phyloP scores from a whole-genome alignment of 2,329 filamentous ascomycete species.

The Apiospora kogelbergensis region DNA sequence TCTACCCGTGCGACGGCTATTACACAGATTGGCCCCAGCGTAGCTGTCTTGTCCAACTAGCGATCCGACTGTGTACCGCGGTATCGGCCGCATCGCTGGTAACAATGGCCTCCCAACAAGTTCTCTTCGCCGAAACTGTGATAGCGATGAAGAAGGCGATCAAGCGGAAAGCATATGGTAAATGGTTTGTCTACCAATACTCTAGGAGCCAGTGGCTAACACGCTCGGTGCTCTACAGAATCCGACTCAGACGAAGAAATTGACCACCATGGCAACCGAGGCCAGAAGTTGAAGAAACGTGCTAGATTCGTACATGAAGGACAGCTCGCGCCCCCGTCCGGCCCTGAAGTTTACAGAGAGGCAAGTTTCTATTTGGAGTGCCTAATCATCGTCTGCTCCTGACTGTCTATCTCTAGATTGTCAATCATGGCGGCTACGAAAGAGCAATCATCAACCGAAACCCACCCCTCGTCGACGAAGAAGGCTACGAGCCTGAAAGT shows the following conservation, averaged over 20 bases:
- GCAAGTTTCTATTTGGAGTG: conserved; percentile 41
- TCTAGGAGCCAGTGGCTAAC: conserved; percentile 10
- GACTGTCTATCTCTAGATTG: conserved; percentile 46
- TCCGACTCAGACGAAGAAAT: conserved; percentile 77
- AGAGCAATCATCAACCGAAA: conserved; percentile 75
- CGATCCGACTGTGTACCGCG: conserved; percentile 1
- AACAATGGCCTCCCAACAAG: conserved; percentile 57
- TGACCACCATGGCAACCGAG: conserved; percentile 69
- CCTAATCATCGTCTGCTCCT: conserved; percentile 11
- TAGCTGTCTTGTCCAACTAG: conserved; percentile 1
- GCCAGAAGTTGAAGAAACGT: conserved; percentile 76
- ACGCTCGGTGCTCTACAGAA: conserved; percentile 46
- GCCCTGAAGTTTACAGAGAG: conserved; percentile 70
- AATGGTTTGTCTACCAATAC: conserved; percentile 27
- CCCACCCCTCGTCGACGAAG: conserved; percentile 70
- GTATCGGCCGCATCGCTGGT: conserved; percentile 7
- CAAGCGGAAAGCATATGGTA: conserved; percentile 64
- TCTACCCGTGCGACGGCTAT: not conserved
- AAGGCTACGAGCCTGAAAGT: conserved; percentile 74
- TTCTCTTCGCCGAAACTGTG: conserved; percentile 66
- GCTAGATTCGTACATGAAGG: conserved; percentile 71
- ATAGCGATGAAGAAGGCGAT: conserved; percentile 67
- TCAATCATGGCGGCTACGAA: conserved; percentile 72
- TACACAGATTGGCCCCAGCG: conserved; percentile 2
- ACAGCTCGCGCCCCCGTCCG: conserved; percentile 64